Base-by-base conservation (phyloP, 352 stramenopile species). In the Globisporangium takayamanum region DNA sequence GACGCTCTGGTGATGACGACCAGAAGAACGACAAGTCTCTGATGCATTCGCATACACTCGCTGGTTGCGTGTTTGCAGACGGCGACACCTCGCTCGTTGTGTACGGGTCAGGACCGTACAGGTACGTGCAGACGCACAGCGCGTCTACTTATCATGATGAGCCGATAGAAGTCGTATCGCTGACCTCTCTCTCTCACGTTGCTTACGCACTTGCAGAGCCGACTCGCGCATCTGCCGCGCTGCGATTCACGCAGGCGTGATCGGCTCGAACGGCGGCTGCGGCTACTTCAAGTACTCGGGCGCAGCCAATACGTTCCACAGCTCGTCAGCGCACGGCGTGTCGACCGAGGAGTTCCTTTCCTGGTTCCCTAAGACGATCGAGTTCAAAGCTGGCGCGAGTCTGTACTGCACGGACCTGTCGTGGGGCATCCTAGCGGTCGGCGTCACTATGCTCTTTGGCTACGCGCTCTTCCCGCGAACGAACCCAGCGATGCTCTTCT, bases 331-430 rank as follows among this genome's bases (percentile, higher is more conserved):
- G 2, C 70, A 92, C 45, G 78, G 69, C 47, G 80, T 94, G 30
- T 72, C 70, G 0, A 73, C 69, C 2, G 62, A 68, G 7, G 64
- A 70, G 50, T 92, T 79, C 52, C 20, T 66, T 2, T 88, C 80
- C 7, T 94, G 82, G 82, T 94, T 94, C 62, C 84, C 84, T 8
- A 94, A 92, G 64, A 90, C 76, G 18, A 72, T 94, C 41, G 75
- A 88, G 56, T 94, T 94, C 57, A 65, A 84, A 59, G 57, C 72
- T 36, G 70, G 66, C 14, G 53, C 73, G 3, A 89, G 81, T 48
- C 46, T 26, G 11, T 73, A 77, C 63, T 94, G 84, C 67, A 77
- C 67, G 25, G 84, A 94, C 54, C 63, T 94, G 44, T 88, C 80
- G 20, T 94, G 78, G 81, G 67, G 66, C 50, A 91, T 94, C 60